Evolutionary conservation across 2,329 filamentous ascomycete species (phyloP), one percentile per base, ranked within the genome.

Genomic region (Lasiodiplodia sp.): DNA sequence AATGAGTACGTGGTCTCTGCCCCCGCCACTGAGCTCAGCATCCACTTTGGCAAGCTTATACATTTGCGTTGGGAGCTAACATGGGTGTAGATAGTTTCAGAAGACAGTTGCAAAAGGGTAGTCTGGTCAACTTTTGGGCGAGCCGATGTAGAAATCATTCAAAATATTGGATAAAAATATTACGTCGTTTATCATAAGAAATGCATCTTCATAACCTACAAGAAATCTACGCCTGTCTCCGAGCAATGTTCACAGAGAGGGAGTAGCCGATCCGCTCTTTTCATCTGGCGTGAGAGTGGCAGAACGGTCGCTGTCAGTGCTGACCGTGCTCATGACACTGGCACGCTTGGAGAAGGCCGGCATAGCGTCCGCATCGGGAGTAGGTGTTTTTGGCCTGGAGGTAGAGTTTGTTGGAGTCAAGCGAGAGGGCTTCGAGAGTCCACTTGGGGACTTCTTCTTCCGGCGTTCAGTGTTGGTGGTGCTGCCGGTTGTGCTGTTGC

Each of bases 401-500:
- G 31, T 38, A 12, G 66, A 47, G 18, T 68, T 68, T 21, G 66
- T 28, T 6, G 66, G 66, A 2, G 66, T 68, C 23, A 68, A 21
- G 18, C 66, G 47, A 53, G 66, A 62, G 16, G 66, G 57, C 34
- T 55, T 68, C 4, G 47, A 28, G n/a, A 68, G 47, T 6, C 47
- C 38, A 12, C 66, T 62, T 5, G 51, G 16, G n/a, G 47, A 8
- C 52, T 64, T 64, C 44, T 64, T 65, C 52, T 60, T 68, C 34
- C 66, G 66, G 12, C 66, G 66, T 44, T 60, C 58, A 31, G 51
- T 34, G 60, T 55, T 69, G 60, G 63, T 64, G 25, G 31, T 51
- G 49, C 73, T 76, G 11, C 74, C 75, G 1, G 77, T 72, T 5
- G 76, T 78, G 68, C 76, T 79, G 44, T 69, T 75, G 64, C 77